Conservation (phyloP, 192 early-diverging fungal genomes). For the Umbelopsis isabellina region DNA sequence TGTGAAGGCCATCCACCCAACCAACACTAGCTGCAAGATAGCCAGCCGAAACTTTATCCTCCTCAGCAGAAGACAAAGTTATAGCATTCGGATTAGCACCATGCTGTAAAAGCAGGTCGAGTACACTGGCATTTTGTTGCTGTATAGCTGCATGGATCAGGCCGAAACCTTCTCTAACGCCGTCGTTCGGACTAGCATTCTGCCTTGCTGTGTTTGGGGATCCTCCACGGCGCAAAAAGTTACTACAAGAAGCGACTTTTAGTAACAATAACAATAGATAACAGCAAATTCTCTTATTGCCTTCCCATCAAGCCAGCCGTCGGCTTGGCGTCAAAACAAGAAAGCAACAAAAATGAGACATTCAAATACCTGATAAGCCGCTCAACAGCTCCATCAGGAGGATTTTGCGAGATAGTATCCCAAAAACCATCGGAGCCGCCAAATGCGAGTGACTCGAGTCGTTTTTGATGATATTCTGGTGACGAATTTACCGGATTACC, state of each 20-base stretch:
- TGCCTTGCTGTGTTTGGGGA: constrained; percentile 46
- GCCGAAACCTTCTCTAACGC: constrained; percentile 40
- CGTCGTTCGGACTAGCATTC: constrained; percentile 6
- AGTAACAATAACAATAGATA: no score
- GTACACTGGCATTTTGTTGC: constrained; percentile 20
- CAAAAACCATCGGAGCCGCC: constrained; percentile 41
- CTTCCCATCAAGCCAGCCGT: neutral
- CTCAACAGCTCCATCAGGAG: constrained; percentile 32
- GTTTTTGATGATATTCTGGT: constrained; percentile 26
- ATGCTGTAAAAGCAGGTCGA: constrained; percentile 34
- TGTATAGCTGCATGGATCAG: constrained; percentile 40
- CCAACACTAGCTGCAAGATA: constrained; percentile 41
- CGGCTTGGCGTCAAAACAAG: neutral
- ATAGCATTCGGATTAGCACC: constrained; percentile 44
- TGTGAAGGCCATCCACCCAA: constrained; percentile 37
- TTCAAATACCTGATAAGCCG: constrained; percentile 40
- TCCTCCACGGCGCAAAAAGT: constrained; percentile 40
- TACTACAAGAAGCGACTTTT: constrained; percentile 11
- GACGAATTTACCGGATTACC: neutral
- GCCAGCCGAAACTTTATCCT: constrained; percentile 37
- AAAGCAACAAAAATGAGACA: neutral
- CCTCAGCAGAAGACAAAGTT: constrained; percentile 31
- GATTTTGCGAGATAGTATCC: constrained; percentile 41
- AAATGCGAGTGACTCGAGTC: constrained; percentile 34
- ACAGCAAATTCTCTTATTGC: no score